A percentile compares a stretch with the other conserved stretches of the same genome.
Evolutionary conservation across 2,329 filamentous ascomycete genomes (phyloP).

Genomic region (Macroventuria anomochaeta): DNA sequence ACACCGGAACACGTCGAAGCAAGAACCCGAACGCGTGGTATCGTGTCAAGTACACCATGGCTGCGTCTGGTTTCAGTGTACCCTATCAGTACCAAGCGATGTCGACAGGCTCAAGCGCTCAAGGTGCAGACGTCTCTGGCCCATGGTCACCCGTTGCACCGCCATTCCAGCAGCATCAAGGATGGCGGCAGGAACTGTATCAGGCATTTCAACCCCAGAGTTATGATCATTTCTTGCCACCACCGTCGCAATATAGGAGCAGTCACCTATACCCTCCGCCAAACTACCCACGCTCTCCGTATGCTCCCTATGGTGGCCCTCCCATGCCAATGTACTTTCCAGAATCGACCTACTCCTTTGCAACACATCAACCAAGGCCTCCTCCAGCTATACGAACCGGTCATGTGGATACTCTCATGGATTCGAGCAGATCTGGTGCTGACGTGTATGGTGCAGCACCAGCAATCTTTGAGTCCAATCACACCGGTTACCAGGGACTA

Average conservation of each 20-base stretch:
- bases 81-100: conserved; percentile 24
- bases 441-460: conserved; percentile 15
- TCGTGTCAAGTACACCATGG: conserved; percentile 26
- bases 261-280: neutral
- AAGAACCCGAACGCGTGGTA: neutral
- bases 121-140: conserved; percentile 28
- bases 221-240: conserved; percentile 19
- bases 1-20: conserved; percentile 5
- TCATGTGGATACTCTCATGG: conserved; percentile 8
- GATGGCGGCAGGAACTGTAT: conserved; percentile 19
- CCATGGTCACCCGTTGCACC: conserved; percentile 25
- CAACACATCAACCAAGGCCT: conserved; percentile 19
- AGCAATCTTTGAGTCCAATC: conserved; percentile 6
- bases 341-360: conserved; percentile 15
- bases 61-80: conserved; percentile 33
- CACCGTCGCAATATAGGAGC: conserved; percentile 14
- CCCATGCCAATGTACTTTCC: conserved; percentile 20
- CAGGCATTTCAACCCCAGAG: conserved; percentile 13
- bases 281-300: neutral
- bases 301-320: conserved; percentile 10
- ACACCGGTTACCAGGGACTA: conserved; percentile 3
- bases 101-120: conserved; percentile 25
- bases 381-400: conserved; percentile 28
- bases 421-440: conserved; percentile 9
- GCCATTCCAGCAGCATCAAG: conserved; percentile 25